Evolutionary conservation across 129 eudicot genomes (phyloP).

Genomic region (Oenanthe sinensis): DNA sequence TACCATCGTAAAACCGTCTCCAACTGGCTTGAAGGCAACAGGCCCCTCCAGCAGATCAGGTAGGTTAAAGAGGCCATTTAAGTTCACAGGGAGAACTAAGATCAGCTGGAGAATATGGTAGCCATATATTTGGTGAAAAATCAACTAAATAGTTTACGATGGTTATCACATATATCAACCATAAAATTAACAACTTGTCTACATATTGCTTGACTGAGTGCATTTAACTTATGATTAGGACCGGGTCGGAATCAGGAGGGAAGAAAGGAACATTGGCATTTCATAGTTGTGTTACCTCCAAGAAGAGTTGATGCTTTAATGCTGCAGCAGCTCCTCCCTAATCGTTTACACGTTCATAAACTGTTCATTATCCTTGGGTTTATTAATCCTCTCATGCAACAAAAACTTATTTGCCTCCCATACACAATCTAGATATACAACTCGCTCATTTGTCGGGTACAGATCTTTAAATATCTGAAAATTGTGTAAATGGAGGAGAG

Average conservation of each 20-base stretch:
- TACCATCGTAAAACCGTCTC: background rate
- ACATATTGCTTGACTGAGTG: background rate
- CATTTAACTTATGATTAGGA: background rate
- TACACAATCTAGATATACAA: constrained; percentile 44
- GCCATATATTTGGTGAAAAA: background rate
- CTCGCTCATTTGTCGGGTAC: constrained; percentile 45
- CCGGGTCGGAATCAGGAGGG: background rate
- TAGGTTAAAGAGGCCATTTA: constrained; percentile 1
- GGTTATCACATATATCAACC: background rate
- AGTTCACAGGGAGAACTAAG: background rate
- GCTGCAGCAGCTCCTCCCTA: constrained; percentile 29
- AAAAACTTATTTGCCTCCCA: constrained; percentile 71
- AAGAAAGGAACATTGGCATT: background rate
- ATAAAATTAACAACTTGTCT: background rate
- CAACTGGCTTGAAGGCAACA: constrained; percentile 16
- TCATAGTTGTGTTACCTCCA: constrained; percentile 38
- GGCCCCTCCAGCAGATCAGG: constrained; percentile 16
- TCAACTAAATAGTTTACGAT: background rate
- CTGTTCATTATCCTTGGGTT: background rate
- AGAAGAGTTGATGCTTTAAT: constrained; percentile 53
- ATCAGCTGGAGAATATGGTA: background rate
- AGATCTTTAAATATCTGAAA: constrained; percentile 71
- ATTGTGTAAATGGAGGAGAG: background rate
- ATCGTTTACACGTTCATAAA: background rate
- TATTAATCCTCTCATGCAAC: constrained; percentile 38